Percentiles rank a stretch among this genome's conserved stretches.
phyloP scores from a whole-genome alignment of 495 filamentous ascomycete genomes.

The Penicillium coffeae region DNA sequence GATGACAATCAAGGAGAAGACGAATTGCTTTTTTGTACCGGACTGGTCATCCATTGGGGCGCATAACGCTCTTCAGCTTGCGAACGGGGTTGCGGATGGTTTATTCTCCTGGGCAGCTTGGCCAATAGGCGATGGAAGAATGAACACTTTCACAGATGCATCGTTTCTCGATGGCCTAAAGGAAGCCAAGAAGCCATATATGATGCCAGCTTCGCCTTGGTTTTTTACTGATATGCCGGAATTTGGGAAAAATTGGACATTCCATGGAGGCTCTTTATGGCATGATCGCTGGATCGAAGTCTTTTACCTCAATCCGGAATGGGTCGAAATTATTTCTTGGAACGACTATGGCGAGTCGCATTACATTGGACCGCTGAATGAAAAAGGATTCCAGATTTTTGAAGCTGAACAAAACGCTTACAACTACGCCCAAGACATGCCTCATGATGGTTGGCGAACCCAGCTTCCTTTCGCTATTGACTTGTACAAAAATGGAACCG shows the following conservation, averaged over 20 bases:
- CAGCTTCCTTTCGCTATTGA: conserved; percentile 62
- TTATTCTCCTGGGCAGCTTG: conserved; percentile 72
- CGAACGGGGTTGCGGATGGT: conserved; percentile 51
- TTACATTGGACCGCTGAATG: conserved; percentile 61
- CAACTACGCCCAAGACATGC: conserved; percentile 47
- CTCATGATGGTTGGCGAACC: conserved; percentile 53
- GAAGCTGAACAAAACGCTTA: conserved; percentile 47
- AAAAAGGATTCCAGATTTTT: conserved; percentile 27
- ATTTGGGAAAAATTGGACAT: conserved; percentile 72
- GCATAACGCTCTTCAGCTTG: conserved; percentile 30
- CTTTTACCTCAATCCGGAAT: conserved; percentile 59
- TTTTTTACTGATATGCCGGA: conserved; percentile 69
- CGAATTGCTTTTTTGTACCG: conserved; percentile 56
- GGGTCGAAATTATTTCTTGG: conserved; percentile 59
- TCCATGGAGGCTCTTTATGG: conserved; percentile 68
- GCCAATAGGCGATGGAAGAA: conserved; percentile 55
- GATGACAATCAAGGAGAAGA: conserved; percentile 49
- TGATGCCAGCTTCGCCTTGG: conserved; percentile 78
- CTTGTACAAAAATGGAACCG: conserved; percentile 55
- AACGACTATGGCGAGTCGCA: conserved; percentile 77
- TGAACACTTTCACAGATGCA: conserved; percentile 51
- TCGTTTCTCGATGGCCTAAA: conserved; percentile 44
- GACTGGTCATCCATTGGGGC: conserved; percentile 59
- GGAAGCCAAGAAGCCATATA: conserved; percentile 54
- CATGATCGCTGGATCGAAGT: conserved; percentile 71